Base-by-base conservation (phyloP, 140 eudicot genomes). In the Senecio squalidus region DNA sequence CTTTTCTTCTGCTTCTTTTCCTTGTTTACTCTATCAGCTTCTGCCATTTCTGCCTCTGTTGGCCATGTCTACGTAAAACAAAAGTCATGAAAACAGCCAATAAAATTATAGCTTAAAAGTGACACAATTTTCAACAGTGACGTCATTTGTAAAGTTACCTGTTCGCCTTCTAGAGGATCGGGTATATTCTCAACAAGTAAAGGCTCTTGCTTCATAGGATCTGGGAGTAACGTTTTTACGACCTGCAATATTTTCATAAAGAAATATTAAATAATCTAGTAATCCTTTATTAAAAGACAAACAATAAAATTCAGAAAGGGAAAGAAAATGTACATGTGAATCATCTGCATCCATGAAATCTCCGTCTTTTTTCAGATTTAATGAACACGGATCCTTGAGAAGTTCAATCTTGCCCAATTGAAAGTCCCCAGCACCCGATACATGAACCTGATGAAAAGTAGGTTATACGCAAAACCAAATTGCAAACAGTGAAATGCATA, bases 391-490 rank as follows among this genome's bases (percentile, higher is more conserved):
- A 77, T 93, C 99, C 71, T 70, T 89, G 22, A 84, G 80, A 65
- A 82, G 74, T 67, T 93, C 96, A 76, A 78, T 81, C 69, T 82
- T 88, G 63, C 76, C 77, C 70, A 93, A 58, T 66, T 88, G 95
- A 82, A 77, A 93, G 74, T 93, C 99, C 56, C 99, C 99, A 6
- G 94, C 99, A 41, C 99, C 99, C n/a, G 99, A 67, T 24, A 93
- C 80, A 78, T 93, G 99, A 58, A 93, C 95, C 99, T 93, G 75
- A 72, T 36, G 51, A 62, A 66, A 55, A 64, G 15, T 36, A 68
- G 56, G 68, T 70, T 58, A 60, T 74, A 27, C 25, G 62, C 26
- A n/a, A 20, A 34, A 66, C 51, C 60, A 3, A 21, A 23, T 33
- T 28, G 4, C 9, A 16, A 11, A 4, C 31, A 27, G 49, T 38